Base-by-base conservation (phyloP, 2,329 filamentous ascomycete species). In the Paraconiothyrium brasiliense region DNA sequence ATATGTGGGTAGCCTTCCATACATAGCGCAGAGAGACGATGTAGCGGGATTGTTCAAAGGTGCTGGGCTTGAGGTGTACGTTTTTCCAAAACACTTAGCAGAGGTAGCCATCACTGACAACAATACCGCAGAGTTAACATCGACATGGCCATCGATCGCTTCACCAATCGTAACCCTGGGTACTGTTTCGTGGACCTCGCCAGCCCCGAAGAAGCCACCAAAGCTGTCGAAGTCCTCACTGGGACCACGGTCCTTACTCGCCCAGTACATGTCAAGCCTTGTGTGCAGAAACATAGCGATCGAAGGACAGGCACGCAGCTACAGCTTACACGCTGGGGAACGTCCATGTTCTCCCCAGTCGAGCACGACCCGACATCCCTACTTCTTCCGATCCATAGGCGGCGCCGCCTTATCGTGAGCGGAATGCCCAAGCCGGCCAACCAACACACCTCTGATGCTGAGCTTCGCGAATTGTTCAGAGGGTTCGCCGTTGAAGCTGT, bases 101-200 rank as follows among this genome's bases (percentile, higher is more conserved):
- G 6, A 3, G n/a, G 5, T 46, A 20, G 24, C n/a, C 2, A 11
- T 46, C 7, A 30, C 9, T 27, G 22, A 41, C 48, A 24, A 37
- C n/a, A 20, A 3, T 10, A 37, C 16, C 9, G 14, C 32, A 62
- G 64, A 65, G 82, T 85, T 66, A 85, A 86, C 50, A 86, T 92
- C 65, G 87, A 90, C 73, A 89, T 92, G 68, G 89, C 88, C 0
- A 84, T 90, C 57, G 89, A 92, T 69, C 85, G 88, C 1, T 87
- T 90, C 75, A 90, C 86, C 34, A 86, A 85, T 44, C 83, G 89
- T 48, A 92, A 92, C 73, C 89, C 89, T 0, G 90, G 88, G 41
- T 92, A 92, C 79, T 92, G 90, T 79, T 92, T 93, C 68, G 86
- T 92, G 49, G 90, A 92, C 70, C 86, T 92, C 60, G 76, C 77